Percentiles rank a stretch among this genome's conserved stretches.
phyloP scores from a whole-genome alignment of 192 early-diverging fungal genomes.

The Gonapodya prolifera region DNA sequence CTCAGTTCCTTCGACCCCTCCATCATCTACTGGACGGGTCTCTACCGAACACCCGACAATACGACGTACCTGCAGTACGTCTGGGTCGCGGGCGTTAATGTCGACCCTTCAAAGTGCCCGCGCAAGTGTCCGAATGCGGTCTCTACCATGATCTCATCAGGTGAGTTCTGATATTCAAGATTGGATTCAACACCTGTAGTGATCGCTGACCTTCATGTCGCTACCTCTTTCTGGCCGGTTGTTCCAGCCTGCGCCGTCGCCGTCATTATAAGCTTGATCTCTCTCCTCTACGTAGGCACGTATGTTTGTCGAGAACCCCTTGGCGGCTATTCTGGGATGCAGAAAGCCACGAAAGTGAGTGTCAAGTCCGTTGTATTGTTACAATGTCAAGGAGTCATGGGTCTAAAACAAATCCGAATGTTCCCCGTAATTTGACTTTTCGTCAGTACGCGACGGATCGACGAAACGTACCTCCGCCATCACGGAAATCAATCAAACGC shows the following conservation, averaged over 20 bases:
- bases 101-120: too few relatives aligned
- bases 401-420: not conserved
- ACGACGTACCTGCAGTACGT: too few relatives aligned
- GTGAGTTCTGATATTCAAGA: not conserved
- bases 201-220: not conserved
- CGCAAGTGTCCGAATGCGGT: too few relatives aligned
- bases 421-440: not conserved
- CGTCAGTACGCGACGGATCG: not conserved
- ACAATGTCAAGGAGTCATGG: not conserved
- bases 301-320: not conserved
- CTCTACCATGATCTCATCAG: not conserved
- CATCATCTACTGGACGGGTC: too few relatives aligned
- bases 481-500: not conserved
- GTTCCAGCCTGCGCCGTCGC: not conserved
- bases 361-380: not conserved
- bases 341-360: not conserved
- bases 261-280: not conserved
- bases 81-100: too few relatives aligned
- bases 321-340: not conserved
- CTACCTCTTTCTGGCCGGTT: not conserved
- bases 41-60: too few relatives aligned
- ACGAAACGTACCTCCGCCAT: not conserved
- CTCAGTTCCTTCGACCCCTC: too few relatives aligned
- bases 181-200: not conserved
- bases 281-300: not conserved